Evolutionary conservation across 352 stramenopile genomes (phyloP), one percentile per base, ranked within the genome.

Genomic region (Pythium folliculosum): DNA sequence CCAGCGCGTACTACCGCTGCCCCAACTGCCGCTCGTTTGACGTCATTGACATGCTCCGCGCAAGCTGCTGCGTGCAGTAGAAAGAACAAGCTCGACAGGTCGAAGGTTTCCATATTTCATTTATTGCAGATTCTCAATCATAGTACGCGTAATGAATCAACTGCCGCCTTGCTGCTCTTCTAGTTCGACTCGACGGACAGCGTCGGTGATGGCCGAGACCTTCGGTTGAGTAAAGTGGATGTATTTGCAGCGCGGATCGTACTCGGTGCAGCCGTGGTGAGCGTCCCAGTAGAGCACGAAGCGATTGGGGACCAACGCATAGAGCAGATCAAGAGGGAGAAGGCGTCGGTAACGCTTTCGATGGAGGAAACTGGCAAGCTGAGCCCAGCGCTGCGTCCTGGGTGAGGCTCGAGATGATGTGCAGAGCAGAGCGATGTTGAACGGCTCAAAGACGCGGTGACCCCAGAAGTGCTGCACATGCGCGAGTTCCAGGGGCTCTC

Each of bases 1-100:
- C 84, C 5, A 87, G 81, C 50, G 82, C 70, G 4, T 93, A 82
- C 78, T 90, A 89, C 61, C 80, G 84, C 49, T 93, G 84, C 63
- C 64, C 81, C 22, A 68, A 73, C 53, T 93, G 84, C 61, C 76
- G 81, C 32, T 68, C 65, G 6, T 77, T 71, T 30, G 77, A 91
- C 64, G 81, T 81, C 38, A 58, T 84, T 30, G 67, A 80, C 3
- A 76, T 90, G 49, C 44, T 88, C 12, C 78, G 80, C 5, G 73
- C 67, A 22, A 91, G 82, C 55, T 93, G 84, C 59, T 65, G 65
- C 6, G 14, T 92, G 14, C 78, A 89, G 62, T 90, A 86, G 37
- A 51, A 35, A 55, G 1, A 37, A 57, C 43, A 3, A 32, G 27
- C 27, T 5, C 27, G 50, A 38, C 12, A 56, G 14, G 30, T 43